Evolutionary conservation across 1,284 basidiomycete species (phyloP).

Genomic region (Apiotrichum porosum): DNA sequence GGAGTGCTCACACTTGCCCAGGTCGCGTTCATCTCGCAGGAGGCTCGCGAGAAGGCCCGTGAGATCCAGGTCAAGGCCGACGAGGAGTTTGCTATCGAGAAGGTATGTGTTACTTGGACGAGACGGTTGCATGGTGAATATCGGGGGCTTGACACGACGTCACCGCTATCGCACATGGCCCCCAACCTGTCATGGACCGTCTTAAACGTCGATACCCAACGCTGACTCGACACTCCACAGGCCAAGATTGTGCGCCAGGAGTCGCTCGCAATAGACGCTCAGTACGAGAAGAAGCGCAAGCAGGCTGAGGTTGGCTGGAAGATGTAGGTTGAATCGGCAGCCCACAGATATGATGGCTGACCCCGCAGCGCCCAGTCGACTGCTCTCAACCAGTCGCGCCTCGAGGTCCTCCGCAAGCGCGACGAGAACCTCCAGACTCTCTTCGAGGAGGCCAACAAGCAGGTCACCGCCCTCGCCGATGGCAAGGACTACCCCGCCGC

Average conservation of each 20-base stretch:
- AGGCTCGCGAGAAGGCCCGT: constrained; percentile 91
- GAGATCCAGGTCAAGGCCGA: constrained; percentile 95
- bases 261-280: constrained; percentile 81
- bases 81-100: constrained; percentile 95
- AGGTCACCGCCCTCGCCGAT: constrained; percentile 61
- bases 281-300: constrained; percentile 90
- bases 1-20: constrained; percentile 45
- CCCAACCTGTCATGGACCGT: too few species aligned
- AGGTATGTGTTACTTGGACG: too few species aligned
- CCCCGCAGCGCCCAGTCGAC: constrained; percentile 80
- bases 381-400: constrained; percentile 89
- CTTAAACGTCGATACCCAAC: too few species aligned
- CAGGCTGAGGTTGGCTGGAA: constrained; percentile 87
- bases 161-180: not conserved
- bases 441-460: constrained; percentile 68
- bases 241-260: constrained; percentile 94
- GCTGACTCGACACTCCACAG: too few species aligned
- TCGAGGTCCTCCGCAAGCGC: constrained; percentile 82
- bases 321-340: constrained; percentile 57
- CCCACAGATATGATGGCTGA: not conserved
- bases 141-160: not conserved
- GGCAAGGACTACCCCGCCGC: constrained; percentile 72
- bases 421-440: constrained; percentile 90
- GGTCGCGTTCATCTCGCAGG: constrained; percentile 96
- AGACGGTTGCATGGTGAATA: too few species aligned